Evolutionary conservation across 768 basidiomycete species (phyloP).

Genomic region (Pholiota molesta): DNA sequence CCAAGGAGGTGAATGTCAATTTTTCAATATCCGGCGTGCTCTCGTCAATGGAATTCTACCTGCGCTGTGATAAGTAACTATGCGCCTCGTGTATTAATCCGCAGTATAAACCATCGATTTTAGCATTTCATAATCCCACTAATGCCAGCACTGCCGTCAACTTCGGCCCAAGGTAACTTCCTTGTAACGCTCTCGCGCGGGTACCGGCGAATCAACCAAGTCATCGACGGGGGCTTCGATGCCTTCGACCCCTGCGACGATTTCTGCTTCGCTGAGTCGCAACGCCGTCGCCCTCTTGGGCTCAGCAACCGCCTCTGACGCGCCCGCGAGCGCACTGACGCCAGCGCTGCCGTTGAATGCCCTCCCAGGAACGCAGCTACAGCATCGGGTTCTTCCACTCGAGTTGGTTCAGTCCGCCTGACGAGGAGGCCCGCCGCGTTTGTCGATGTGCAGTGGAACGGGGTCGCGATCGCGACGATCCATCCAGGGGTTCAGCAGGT

Average conservation of each 20-base stretch:
- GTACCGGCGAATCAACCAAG: conserved; percentile 37
- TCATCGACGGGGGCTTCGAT: conserved; percentile 47
- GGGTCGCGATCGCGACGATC: conserved; percentile 32
- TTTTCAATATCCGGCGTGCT: conserved; percentile 12
- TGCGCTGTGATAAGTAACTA: conserved; percentile 4
- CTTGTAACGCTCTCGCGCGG: conserved; percentile 47
- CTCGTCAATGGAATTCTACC: conserved; percentile 5
- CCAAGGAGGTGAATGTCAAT: conserved; percentile 8
- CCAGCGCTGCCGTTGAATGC: conserved; percentile 36
- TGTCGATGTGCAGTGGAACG: conserved; percentile 50
- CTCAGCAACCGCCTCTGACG: conserved; percentile 37
- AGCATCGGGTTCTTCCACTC: conserved; percentile 44
- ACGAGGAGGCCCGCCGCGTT: conserved; percentile 36
- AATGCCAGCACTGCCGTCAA: conserved; percentile 46
- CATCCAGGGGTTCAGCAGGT: conserved; percentile 39
- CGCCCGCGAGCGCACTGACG: conserved; percentile 35
- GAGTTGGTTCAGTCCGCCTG: conserved; percentile 37
- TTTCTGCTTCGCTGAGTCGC: conserved; percentile 42
- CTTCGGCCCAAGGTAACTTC: conserved; percentile 43
- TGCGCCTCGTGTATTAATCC: not conserved
- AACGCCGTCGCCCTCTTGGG: conserved; percentile 40
- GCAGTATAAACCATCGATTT: not conserved
- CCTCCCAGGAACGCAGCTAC: conserved; percentile 38
- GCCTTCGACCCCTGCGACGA: conserved; percentile 34
- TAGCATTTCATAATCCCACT: conserved; percentile 46